Base-by-base conservation (phyloP, 192 early-diverging fungal species). In the Coemansia sp. region DNA sequence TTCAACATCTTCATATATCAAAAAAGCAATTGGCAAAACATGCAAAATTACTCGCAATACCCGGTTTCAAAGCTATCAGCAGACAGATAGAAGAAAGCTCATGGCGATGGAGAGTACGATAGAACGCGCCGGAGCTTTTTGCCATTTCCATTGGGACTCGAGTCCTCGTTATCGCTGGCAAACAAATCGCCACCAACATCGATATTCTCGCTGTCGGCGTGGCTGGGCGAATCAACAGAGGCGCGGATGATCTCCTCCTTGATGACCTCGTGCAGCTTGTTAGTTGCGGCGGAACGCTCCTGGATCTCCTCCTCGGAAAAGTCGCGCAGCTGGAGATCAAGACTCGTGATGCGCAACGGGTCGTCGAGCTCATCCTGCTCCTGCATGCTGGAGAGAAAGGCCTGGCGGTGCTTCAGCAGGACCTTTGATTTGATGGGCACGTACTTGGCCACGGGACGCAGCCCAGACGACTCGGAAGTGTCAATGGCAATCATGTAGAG, bases 291-390 rank as follows among this genome's bases (percentile, higher is more conserved):
- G 19, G 71, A 9, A 40, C 75, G 80, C 7, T 71, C 67, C 48
- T 77, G 69, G n/a, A 68, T 61, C 62, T 83, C 80, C 7, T 76
- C 72, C 53, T 77, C 72, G 0, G 71, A 67, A 37, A 77, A 65
- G 11, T 74, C 80, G 53, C 80, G 71, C 61, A 77, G 60, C 61
- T 83, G 75, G 50, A 83, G 61, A 32, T 59, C 69, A 41, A 83
- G 16, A 42, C 57, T 71, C 48, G 75, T 74, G 63, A 74, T 48
- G 49, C 46, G 65, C 32, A 61, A 25, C 6, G 64, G 69, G 49
- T 74, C 80, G 3, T 82, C 79, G 16, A 55, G 22, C 37, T 58
- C 50, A 32, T 70, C 63, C 43, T 63, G 38, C 57, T 41, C 38
- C 4, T 59, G 57, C 57, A 59, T 40, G 57, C 57, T 32, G 38